Evolutionary conservation across 768 basidiomycete genomes (phyloP).

Genomic region (Trametes punicea): DNA sequence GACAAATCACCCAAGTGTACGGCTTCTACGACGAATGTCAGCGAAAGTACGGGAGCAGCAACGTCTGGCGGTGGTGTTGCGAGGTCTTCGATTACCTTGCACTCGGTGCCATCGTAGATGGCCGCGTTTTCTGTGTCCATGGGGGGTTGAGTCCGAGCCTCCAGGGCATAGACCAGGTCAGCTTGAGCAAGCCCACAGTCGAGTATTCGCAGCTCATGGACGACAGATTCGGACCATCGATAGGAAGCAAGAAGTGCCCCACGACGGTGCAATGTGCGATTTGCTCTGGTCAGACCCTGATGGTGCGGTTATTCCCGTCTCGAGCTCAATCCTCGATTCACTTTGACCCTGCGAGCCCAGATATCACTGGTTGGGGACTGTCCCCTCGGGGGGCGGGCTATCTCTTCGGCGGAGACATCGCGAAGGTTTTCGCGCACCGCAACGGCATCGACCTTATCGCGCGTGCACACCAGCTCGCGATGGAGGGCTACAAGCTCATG

Average conservation of each 20-base stretch:
- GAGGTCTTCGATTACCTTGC: constrained; percentile 98
- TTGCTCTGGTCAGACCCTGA: constrained; percentile 99
- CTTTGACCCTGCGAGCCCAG: constrained; percentile 34
- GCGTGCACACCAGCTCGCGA: constrained; percentile 94
- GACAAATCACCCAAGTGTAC: constrained; percentile 96
- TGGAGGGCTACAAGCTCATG: constrained; percentile 98
- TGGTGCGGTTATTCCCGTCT: constrained; percentile 44
- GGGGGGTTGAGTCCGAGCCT: constrained; percentile 92
- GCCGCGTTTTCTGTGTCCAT: constrained; percentile 95
- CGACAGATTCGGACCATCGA: constrained; percentile 88
- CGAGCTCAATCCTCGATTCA: not conserved
- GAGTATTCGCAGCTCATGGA: not conserved
- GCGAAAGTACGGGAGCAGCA: constrained; percentile 88
- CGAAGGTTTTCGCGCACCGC: constrained; percentile 83
- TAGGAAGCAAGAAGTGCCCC: constrained; percentile 95
- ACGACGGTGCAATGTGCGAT: constrained; percentile 99
- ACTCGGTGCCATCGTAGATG: constrained; percentile 94
- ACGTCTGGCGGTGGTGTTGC: constrained; percentile 98
- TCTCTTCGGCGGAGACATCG: constrained; percentile 90
- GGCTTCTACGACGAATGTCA: constrained; percentile 97
- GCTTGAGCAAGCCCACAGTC: constrained; percentile 23
- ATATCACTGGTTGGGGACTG: constrained; percentile 92
- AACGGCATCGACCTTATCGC: constrained; percentile 96
- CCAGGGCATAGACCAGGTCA: constrained; percentile 83
- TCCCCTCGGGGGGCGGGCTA: constrained; percentile 98